These are phyloP conservation scores for Eucalyptus paniculata DNA, from an alignment of 345 rosid genomes.

Conservation along the genomic window DNA sequence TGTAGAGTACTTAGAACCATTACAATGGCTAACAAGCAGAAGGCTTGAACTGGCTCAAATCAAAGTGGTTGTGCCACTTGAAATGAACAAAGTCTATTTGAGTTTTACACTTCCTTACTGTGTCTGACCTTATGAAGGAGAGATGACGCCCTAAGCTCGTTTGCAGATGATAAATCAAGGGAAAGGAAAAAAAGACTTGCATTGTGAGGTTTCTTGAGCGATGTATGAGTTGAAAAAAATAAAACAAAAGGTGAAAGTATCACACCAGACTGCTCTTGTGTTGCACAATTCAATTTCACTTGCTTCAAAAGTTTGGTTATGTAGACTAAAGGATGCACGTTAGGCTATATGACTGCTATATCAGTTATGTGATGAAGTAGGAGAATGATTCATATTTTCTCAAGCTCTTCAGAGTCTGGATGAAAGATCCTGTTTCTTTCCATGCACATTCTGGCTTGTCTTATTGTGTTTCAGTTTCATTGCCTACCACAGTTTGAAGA, in stretches of 20 bases:
- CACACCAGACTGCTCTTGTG: not conserved
- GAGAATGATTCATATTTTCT: not conserved
- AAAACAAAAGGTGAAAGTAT: not conserved
- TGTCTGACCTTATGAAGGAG: not conserved
- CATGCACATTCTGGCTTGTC: not conserved
- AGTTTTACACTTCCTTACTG: not conserved
- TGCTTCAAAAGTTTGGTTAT: not conserved
- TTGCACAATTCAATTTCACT: not conserved
- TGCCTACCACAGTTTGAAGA: not conserved
- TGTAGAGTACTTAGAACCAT: not conserved
- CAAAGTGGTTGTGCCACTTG: not conserved
- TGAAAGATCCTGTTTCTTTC: not conserved
- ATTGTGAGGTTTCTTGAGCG: not conserved
- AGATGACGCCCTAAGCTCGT: not conserved
- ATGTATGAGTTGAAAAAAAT: not conserved
- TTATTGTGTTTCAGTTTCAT: not conserved
- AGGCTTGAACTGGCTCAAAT: not conserved
- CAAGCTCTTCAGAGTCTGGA: not conserved
- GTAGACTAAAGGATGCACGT: not conserved
- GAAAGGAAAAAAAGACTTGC: not conserved
- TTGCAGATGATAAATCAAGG: not conserved
- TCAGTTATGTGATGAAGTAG: not conserved
- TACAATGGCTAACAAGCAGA: not conserved
- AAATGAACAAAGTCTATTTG: not conserved
- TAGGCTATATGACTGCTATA: not conserved